Percentiles rank a stretch among this genome's conserved stretches.
These are phyloP conservation scores for Trichocomaceae sp. DNA, from an alignment of 2,329 filamentous ascomycete species.

Conservation along the genomic window DNA sequence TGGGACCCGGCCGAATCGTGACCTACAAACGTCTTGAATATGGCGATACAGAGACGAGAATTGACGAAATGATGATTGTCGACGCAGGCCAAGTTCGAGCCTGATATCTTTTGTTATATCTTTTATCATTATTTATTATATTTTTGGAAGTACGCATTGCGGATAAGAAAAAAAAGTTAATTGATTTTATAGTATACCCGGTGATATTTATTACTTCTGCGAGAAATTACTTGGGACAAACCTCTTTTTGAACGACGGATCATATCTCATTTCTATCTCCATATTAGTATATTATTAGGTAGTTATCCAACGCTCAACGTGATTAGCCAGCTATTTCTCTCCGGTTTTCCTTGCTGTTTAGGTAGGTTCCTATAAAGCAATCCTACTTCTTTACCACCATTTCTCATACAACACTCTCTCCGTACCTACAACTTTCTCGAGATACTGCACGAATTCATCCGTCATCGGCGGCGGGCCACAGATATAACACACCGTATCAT, in stretches of 20 bases:
- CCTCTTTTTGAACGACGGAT: not conserved
- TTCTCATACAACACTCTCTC: conserved; percentile 53
- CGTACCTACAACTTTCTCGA: conserved; percentile 33
- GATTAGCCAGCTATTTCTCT: not conserved
- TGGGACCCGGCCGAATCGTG: conserved; percentile 77
- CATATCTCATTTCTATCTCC: not conserved
- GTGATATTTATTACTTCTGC: not conserved
- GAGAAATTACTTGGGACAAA: not conserved
- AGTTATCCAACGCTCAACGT: too few relatives aligned
- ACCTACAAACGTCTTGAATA: conserved; percentile 89
- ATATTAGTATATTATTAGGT: too few relatives aligned
- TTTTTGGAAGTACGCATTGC: not conserved
- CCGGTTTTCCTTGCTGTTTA: too few relatives aligned
- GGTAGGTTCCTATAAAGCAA: too few relatives aligned
- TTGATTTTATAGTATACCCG: not conserved
- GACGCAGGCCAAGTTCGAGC: conserved; percentile 42
- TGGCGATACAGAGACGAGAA: conserved; percentile 45
- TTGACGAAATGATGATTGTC: conserved; percentile 57
- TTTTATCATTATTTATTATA: conserved; percentile 3
- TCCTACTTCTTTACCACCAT: conserved; percentile 51
- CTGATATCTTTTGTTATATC: conserved; percentile 18
- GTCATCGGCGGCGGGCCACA: conserved; percentile 66
- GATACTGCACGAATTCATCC: conserved; percentile 52
- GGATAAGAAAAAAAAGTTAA: not conserved
- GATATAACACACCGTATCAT: conserved; percentile 53